Percentiles rank a stretch among this genome's conserved stretches.
These are phyloP conservation scores for Myrica gale DNA, from an alignment of 306 rosid species.

Conservation along the genomic window DNA sequence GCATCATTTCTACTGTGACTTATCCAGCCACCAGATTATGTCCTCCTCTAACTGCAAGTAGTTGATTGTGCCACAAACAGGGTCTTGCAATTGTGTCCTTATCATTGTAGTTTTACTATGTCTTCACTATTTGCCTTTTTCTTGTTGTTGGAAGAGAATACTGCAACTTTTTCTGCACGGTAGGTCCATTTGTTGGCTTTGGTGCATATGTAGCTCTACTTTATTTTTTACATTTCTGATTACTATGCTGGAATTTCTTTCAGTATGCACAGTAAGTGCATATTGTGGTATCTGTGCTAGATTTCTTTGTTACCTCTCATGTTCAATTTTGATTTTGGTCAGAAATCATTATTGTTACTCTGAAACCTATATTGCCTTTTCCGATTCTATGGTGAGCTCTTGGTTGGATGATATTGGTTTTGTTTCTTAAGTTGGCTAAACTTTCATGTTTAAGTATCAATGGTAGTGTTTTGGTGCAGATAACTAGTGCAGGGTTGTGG, in stretches of 20 bases:
- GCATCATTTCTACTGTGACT: background rate
- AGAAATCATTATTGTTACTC: background rate
- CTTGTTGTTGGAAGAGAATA: background rate
- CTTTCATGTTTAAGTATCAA: conserved; percentile 23
- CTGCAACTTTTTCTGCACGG: background rate
- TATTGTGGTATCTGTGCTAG: background rate
- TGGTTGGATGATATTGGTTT: conserved; percentile 13
- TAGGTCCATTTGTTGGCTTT: background rate
- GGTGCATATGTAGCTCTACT: background rate
- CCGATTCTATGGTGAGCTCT: background rate
- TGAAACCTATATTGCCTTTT: background rate
- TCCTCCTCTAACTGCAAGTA: background rate
- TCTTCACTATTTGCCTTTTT: background rate
- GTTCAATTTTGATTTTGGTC: background rate
- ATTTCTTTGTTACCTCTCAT: background rate
- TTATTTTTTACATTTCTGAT: background rate
- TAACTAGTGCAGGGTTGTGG: conserved; percentile 87
- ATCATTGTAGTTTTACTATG: background rate
- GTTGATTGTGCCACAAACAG: background rate
- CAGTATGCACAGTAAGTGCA: background rate
- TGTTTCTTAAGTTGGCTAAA: conserved; percentile 29
- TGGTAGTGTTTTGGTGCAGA: conserved; percentile 38
- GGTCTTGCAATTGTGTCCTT: background rate
- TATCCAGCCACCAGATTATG: background rate
- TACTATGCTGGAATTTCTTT: background rate